Conservation (phyloP, 148 eudicot genomes). For the Camellia granthamiana region DNA sequence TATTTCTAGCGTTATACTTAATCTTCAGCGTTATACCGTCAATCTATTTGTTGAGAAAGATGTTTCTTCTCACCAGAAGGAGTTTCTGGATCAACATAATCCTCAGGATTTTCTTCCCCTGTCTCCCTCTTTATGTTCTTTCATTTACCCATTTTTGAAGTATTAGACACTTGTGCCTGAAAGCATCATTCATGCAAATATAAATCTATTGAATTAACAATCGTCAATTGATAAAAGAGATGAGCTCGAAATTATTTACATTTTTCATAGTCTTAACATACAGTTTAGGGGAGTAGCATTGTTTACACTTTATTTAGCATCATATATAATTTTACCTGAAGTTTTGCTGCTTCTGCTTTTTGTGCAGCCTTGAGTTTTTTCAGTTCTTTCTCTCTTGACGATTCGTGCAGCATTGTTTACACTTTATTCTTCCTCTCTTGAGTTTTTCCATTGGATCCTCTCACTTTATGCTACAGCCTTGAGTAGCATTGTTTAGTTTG, state of each 20-base stretch:
- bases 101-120: slow-evolving; percentile 68
- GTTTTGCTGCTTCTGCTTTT: slow-evolving; percentile 72
- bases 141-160: slow-evolving; percentile 52
- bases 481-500: too few relatives aligned
- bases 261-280: neutral
- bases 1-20: too few relatives aligned
- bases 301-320: too few relatives aligned
- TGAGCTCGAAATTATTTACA: neutral
- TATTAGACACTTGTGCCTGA: slow-evolving; percentile 43
- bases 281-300: neutral
- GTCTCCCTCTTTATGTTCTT: slow-evolving; percentile 54
- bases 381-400: slow-evolving; percentile 72
- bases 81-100: slow-evolving; percentile 79
- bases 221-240: neutral
- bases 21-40: too few relatives aligned
- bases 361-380: slow-evolving; percentile 84
- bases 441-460: too few relatives aligned
- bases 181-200: neutral
- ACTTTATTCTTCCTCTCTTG: too few relatives aligned
- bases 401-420: slow-evolving; percentile 28
- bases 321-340: slow-evolving; percentile 35
- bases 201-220: neutral
- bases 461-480: too few relatives aligned
- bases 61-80: slow-evolving; percentile 74
- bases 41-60: slow-evolving; percentile 62